Evolutionary conservation across 495 filamentous ascomycete genomes (phyloP).

Genomic region (Ascodesmis nigricans): DNA sequence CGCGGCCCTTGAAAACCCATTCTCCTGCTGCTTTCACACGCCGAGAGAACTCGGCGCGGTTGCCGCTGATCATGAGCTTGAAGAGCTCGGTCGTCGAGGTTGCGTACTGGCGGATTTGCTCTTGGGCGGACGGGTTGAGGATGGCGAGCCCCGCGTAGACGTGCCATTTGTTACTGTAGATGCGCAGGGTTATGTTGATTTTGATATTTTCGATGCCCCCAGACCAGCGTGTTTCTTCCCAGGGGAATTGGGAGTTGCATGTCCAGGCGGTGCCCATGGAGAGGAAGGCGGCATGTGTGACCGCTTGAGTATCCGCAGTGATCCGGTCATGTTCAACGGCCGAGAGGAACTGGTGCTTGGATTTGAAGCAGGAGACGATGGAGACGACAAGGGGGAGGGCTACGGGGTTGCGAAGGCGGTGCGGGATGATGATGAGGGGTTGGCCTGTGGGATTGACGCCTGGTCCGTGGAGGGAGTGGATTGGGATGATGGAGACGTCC

Average conservation of each 20-base stretch:
- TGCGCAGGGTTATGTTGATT: constrained; percentile 90
- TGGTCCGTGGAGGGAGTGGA: constrained; percentile 90
- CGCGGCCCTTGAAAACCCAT: constrained; percentile 49
- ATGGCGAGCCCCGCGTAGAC: constrained; percentile 96
- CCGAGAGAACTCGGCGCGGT: constrained; percentile 52
- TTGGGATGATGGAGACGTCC: constrained; percentile 87
- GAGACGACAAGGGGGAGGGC: constrained; percentile 56
- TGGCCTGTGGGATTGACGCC: constrained; percentile 70
- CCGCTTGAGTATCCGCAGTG: constrained; percentile 92
- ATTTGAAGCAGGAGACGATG: constrained; percentile 60
- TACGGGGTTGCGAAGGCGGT: constrained; percentile 50
- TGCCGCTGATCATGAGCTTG: constrained; percentile 81
- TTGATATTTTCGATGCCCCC: constrained; percentile 98
- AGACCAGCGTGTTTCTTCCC: constrained; percentile 80
- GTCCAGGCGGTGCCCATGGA: constrained; percentile 95
- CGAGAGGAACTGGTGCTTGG: constrained; percentile 64
- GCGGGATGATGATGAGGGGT: constrained; percentile 77
- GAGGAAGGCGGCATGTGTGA: constrained; percentile 90
- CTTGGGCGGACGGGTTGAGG: constrained; percentile 72
- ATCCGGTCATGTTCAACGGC: constrained; percentile 83
- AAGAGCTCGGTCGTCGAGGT: constrained; percentile 80
- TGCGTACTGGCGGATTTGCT: constrained; percentile 87
- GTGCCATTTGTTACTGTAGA: constrained; percentile 98
- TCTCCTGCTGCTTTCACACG: constrained; percentile 57
- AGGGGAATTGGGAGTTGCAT: constrained; percentile 80